Conservation (phyloP, 2,329 filamentous ascomycete species). For the Hypoxylon sp. region DNA sequence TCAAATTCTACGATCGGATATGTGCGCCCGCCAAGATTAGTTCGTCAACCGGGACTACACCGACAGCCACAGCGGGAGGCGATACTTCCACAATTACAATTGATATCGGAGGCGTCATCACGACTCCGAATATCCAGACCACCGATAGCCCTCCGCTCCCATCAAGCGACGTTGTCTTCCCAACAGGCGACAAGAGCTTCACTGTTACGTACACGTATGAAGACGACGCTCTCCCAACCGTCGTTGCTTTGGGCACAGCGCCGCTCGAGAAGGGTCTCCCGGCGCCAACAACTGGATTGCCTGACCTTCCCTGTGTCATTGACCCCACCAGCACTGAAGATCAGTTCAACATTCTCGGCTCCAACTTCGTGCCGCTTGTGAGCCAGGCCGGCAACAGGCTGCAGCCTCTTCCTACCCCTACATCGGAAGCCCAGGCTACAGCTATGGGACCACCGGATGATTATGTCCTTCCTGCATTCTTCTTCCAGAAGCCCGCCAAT, state of each 20-base stretch:
- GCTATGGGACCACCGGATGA: slow-evolving; percentile 13
- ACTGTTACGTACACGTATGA: background rate
- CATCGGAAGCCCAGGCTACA: slow-evolving; percentile 14
- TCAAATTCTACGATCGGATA: slow-evolving; percentile 1
- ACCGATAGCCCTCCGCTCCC: background rate
- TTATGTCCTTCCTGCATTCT: slow-evolving; percentile 7
- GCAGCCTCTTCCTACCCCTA: slow-evolving; percentile 10
- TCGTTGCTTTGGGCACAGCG: background rate
- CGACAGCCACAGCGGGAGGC: background rate
- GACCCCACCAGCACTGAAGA: slow-evolving; percentile 3
- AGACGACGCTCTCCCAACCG: slow-evolving; percentile 5
- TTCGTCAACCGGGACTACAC: background rate
- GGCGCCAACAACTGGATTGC: background rate
- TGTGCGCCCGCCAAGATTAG: background rate
- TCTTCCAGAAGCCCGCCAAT: slow-evolving; percentile 14
- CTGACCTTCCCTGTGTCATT: slow-evolving; percentile 3
- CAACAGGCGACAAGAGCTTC: background rate
- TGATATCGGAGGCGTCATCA: background rate
- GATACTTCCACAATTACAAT: background rate
- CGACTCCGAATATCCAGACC: background rate
- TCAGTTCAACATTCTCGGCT: slow-evolving; percentile 19
- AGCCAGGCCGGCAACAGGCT: background rate
- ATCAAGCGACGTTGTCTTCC: background rate
- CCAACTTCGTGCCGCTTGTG: slow-evolving; percentile 13
- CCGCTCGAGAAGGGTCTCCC: background rate